These are phyloP conservation scores for Fusarium sp. DNA, from an alignment of 2,329 filamentous ascomycete species.

Conservation along the genomic window DNA sequence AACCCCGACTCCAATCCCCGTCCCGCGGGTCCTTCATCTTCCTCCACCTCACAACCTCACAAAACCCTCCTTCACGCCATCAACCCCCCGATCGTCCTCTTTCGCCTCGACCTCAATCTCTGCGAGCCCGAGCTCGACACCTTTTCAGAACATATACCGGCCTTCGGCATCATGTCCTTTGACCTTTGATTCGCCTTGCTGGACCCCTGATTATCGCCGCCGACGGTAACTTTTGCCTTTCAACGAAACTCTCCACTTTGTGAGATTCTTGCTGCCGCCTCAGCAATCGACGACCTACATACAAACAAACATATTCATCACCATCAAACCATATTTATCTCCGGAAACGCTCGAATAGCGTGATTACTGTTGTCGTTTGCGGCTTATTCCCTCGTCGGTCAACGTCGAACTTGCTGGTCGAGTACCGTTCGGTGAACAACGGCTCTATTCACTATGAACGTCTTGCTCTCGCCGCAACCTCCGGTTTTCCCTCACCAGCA, in stretches of 20 bases:
- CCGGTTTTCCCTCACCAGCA: slow-evolving; percentile 70
- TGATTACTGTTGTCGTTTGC: slow-evolving; percentile 10
- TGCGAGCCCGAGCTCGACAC: not conserved
- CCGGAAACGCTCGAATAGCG: slow-evolving; percentile 4
- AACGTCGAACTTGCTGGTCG: slow-evolving; percentile 11
- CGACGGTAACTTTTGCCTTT: not conserved
- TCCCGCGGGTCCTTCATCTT: slow-evolving; percentile 18
- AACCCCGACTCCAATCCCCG: slow-evolving; percentile 27
- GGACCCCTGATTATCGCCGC: not conserved
- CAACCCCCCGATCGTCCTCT: not conserved
- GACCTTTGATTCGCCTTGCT: not conserved
- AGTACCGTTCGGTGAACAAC: slow-evolving; percentile 6
- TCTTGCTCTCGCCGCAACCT: slow-evolving; percentile 71
- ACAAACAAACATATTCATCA: slow-evolving; percentile 6
- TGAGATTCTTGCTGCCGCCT: slow-evolving; percentile 4
- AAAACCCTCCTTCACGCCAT: slow-evolving; percentile 16
- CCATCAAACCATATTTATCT: not conserved
- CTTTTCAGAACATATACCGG: not conserved
- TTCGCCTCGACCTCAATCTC: not conserved
- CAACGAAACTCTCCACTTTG: slow-evolving; percentile 2
- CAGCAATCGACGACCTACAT: not conserved
- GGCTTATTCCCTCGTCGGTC: slow-evolving; percentile 31
- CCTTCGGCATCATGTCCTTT: not conserved
- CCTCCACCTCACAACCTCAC: slow-evolving; percentile 26
- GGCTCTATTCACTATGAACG: slow-evolving; percentile 65